Conservation (phyloP, 768 basidiomycete genomes). For the Inosperma sp. region DNA sequence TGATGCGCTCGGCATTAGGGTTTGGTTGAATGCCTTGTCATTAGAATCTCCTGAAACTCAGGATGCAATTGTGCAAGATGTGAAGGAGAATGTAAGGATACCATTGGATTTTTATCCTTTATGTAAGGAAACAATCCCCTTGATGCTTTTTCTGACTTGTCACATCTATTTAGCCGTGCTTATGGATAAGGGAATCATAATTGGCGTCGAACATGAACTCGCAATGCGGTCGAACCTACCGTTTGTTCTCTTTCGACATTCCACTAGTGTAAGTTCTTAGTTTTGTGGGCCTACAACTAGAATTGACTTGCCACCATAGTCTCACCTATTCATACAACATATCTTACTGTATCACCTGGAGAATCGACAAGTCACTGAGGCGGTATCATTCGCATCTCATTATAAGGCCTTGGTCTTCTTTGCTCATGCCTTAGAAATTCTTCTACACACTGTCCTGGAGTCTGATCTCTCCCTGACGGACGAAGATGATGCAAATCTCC, state of each 20-base stretch:
- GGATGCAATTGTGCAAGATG: conserved; percentile 42
- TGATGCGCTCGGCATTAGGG: conserved; percentile 81
- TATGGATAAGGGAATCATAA: conserved; percentile 99
- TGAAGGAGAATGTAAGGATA: conserved; percentile 92
- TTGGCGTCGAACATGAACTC: conserved; percentile 89
- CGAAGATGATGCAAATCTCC: conserved; percentile 26
- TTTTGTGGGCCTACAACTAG: not conserved
- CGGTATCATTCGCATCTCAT: conserved; percentile 79
- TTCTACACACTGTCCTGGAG: conserved; percentile 90
- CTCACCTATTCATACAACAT: conserved; percentile 91
- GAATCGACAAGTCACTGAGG: conserved; percentile 59
- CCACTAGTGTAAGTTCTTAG: conserved; percentile 66
- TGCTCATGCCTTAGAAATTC: conserved; percentile 88
- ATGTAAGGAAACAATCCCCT: conserved; percentile 50
- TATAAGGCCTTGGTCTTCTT: conserved; percentile 91
- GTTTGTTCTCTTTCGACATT: conserved; percentile 88
- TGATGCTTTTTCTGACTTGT: not conserved
- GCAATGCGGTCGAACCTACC: conserved; percentile 70
- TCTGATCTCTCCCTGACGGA: conserved; percentile 54
- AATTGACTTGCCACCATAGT: conserved; percentile 43
- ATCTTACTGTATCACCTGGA: conserved; percentile 80
- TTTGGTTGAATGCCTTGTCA: conserved; percentile 94
- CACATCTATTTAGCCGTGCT: conserved; percentile 64
- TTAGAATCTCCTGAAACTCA: conserved; percentile 58
- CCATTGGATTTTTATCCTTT: conserved; percentile 92